A percentile compares a stretch with the other conserved stretches of the same genome.
phyloP scores from a whole-genome alignment of 2,329 filamentous ascomycete genomes.

The Alternaria sp. region DNA sequence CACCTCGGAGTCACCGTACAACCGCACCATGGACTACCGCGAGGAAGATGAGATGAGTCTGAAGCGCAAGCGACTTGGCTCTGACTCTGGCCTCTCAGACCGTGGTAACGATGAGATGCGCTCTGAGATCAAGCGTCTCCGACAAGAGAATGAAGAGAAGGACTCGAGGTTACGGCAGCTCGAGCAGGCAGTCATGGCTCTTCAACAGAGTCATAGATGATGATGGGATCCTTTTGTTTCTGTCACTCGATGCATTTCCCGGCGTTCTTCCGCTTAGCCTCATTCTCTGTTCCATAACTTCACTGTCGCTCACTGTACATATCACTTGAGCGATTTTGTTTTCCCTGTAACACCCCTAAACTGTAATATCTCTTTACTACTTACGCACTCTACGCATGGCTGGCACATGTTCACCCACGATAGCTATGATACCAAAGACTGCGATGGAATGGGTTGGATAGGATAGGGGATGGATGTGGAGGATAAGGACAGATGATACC shows the following conservation, averaged over 20 bases:
- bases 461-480: neutral
- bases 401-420: slow-evolving; percentile 26
- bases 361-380: slow-evolving; percentile 12
- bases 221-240: neutral
- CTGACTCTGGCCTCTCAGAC: slow-evolving; percentile 32
- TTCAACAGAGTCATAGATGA: slow-evolving; percentile 39
- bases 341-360: slow-evolving; percentile 8
- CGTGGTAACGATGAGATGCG: slow-evolving; percentile 44
- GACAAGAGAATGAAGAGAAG: slow-evolving; percentile 51
- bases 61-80: slow-evolving; percentile 44
- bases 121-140: slow-evolving; percentile 50
- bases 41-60: slow-evolving; percentile 33
- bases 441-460: neutral
- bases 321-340: slow-evolving; percentile 4
- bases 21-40: slow-evolving; percentile 27
- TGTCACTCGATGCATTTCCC: neutral
- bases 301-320: slow-evolving; percentile 10
- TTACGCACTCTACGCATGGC: slow-evolving; percentile 18
- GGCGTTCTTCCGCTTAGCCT: neutral
- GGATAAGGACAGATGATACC: slow-evolving; percentile 10
- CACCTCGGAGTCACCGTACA: slow-evolving; percentile 34
- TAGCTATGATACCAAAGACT: slow-evolving; percentile 11
- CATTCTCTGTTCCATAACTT: slow-evolving; percentile 24
- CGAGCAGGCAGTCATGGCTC: slow-evolving; percentile 43
- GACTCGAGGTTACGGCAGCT: slow-evolving; percentile 46